These are phyloP conservation scores for Canna indica DNA, from an alignment of 176 grass and related monocot genomes.

Conservation along the genomic window DNA sequence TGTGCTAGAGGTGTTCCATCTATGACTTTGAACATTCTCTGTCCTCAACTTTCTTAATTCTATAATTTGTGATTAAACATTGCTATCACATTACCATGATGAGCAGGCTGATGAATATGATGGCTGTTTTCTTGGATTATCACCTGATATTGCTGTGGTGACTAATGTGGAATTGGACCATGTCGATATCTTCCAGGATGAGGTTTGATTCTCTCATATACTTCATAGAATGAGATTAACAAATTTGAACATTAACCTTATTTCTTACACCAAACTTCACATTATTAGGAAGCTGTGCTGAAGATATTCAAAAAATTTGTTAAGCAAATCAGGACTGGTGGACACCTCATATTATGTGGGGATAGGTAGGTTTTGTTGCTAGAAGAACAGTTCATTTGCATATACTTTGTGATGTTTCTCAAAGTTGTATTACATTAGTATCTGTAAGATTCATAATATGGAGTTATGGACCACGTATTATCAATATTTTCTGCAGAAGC, in stretches of 20 bases:
- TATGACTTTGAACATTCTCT: background rate
- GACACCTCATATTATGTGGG: conserved; percentile 16
- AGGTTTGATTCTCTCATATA: conserved; percentile 8
- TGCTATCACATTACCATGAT: background rate
- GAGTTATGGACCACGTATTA: background rate
- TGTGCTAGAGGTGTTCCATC: conserved; percentile 10
- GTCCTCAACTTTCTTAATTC: background rate
- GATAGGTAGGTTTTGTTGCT: conserved; percentile 6
- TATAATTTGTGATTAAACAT: background rate
- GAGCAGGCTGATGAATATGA: conserved; percentile 17
- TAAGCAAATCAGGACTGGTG: conserved; percentile 1
- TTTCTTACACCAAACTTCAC: background rate
- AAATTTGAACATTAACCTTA: background rate
- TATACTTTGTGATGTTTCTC: too few species aligned
- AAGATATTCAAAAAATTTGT: conserved; percentile 14
- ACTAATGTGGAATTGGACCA: conserved; percentile 23
- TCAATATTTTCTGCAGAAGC: too few species aligned
- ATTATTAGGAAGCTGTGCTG: conserved; percentile 5
- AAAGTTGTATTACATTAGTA: background rate
- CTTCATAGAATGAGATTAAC: background rate
- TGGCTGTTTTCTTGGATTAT: conserved; percentile 18
- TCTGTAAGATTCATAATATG: background rate
- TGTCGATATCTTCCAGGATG: conserved; percentile 15
- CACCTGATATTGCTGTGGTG: conserved; percentile 19
- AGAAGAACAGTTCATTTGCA: background rate